Evolutionary conservation across 805 yeast genomes (phyloP).

Genomic region (Zygoascus flipseniorum): DNA sequence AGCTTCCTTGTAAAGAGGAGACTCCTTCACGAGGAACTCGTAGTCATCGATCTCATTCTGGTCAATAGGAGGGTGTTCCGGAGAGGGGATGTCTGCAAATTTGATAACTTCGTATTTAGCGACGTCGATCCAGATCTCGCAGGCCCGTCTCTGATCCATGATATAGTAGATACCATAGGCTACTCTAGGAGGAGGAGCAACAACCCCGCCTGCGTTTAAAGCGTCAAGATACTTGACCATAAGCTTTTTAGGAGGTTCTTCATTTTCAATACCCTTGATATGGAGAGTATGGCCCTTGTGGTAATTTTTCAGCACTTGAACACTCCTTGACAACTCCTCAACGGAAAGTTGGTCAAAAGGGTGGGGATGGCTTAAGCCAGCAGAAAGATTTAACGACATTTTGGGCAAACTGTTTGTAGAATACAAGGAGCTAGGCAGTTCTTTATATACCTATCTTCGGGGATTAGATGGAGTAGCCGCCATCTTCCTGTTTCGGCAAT

Average conservation of each 20-base stretch:
- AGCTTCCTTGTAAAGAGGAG: conserved; percentile 55
- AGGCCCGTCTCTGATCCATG: conserved; percentile 39
- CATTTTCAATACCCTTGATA: conserved; percentile 24
- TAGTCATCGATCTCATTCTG: conserved; percentile 53
- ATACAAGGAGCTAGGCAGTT: background rate
- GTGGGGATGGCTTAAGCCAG: conserved; percentile 14
- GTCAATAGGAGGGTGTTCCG: conserved; percentile 62
- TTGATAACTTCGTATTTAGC: conserved; percentile 54
- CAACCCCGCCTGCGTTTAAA: conserved; percentile 41
- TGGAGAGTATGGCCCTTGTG: conserved; percentile 25
- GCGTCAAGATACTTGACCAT: conserved; percentile 62
- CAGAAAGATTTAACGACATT: background rate
- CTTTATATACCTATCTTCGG: background rate
- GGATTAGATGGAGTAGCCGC: background rate
- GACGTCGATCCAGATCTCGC: conserved; percentile 66
- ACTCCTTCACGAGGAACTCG: conserved; percentile 41
- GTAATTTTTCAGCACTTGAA: conserved; percentile 18
- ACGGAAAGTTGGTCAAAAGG: conserved; percentile 28
- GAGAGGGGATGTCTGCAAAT: conserved; percentile 47
- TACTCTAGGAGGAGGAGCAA: conserved; percentile 57
- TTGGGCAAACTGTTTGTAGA: background rate
- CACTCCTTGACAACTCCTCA: conserved; percentile 25
- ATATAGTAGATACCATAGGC: conserved; percentile 61
- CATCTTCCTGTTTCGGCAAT: background rate
- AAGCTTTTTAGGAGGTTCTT: conserved; percentile 71